Conservation (phyloP, 1,284 basidiomycete genomes). For the Leccinum olivaceoglutinosum region DNA sequence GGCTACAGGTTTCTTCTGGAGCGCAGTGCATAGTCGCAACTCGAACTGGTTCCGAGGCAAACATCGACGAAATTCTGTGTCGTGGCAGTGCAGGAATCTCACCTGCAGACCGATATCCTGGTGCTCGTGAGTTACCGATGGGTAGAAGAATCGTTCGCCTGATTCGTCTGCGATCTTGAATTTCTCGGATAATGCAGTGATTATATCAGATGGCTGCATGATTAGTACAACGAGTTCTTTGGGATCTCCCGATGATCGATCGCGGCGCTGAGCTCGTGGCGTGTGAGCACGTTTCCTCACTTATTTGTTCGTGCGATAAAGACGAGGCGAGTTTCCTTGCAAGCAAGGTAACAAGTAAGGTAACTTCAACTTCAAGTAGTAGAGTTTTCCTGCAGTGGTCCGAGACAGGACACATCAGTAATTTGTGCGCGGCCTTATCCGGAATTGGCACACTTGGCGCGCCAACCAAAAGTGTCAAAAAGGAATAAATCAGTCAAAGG, state of each 20-base stretch:
- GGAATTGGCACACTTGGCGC: too few relatives aligned
- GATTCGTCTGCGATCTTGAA: constrained; percentile 60
- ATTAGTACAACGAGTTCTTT: neutral
- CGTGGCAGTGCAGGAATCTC: too few relatives aligned
- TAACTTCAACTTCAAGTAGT: too few relatives aligned
- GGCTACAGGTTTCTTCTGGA: constrained; percentile 67
- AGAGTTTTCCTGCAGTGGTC: too few relatives aligned
- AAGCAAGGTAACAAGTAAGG: too few relatives aligned
- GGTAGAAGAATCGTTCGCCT: constrained; percentile 74
- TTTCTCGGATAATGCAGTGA: constrained; percentile 50
- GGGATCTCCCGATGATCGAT: neutral
- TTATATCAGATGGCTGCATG: constrained; percentile 43
- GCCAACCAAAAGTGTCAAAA: too few relatives aligned
- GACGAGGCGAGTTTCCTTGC: too few relatives aligned
- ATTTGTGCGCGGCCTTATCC: too few relatives aligned
- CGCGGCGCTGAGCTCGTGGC: constrained; percentile 4
- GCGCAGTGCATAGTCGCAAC: constrained; percentile 73
- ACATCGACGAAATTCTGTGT: neutral
- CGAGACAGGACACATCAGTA: too few relatives aligned
- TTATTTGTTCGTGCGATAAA: too few relatives aligned
- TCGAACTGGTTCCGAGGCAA: constrained; percentile 60
- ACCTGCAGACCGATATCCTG: constrained; percentile 40
- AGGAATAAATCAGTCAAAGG: too few relatives aligned
- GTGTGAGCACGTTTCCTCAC: constrained; percentile 7
- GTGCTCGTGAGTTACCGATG: constrained; percentile 59